Evolutionary conservation across 2,329 filamentous ascomycete species (phyloP).

Genomic region (Gnomoniopsis sp.): DNA sequence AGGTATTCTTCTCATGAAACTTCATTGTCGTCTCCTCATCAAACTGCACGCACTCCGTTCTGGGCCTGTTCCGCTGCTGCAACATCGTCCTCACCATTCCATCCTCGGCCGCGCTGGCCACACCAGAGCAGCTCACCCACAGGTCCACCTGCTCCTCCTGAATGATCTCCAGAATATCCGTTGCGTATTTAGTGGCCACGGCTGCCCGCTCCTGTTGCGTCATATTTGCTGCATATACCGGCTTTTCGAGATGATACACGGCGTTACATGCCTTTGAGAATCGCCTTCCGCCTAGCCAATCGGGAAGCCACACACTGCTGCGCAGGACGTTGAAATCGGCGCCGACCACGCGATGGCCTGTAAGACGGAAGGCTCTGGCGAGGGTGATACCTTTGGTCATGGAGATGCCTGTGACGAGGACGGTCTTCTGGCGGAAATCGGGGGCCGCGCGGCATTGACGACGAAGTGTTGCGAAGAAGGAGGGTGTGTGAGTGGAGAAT

Average conservation of each 20-base stretch:
- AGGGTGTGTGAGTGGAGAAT: not conserved
- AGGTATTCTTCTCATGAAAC: conserved; percentile 63
- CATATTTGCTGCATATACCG: conserved; percentile 18
- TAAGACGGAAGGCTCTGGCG: conserved; percentile 60
- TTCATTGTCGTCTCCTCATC: conserved; percentile 50
- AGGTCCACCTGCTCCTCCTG: conserved; percentile 59
- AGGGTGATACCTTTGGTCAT: conserved; percentile 69
- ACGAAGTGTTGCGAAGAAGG: conserved; percentile 1
- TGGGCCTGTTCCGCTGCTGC: conserved; percentile 44
- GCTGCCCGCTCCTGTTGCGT: conserved; percentile 49
- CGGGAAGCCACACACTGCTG: conserved; percentile 39
- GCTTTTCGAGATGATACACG: conserved; percentile 34
- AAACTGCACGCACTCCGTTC: conserved; percentile 56
- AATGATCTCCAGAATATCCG: conserved; percentile 38
- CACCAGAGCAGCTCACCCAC: conserved; percentile 73
- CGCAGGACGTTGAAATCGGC: conserved; percentile 55
- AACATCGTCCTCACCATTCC: conserved; percentile 60
- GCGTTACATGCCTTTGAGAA: conserved; percentile 28
- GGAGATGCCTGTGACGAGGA: conserved; percentile 70
- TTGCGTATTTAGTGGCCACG: conserved; percentile 44
- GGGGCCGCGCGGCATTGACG: conserved; percentile 1
- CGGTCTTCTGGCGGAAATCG: conserved; percentile 32
- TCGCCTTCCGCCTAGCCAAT: conserved; percentile 26
- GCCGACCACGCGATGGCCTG: conserved; percentile 68
- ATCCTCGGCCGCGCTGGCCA: conserved; percentile 63